These are phyloP conservation scores for Tephrocybe sp. DNA, from an alignment of 768 basidiomycete genomes.

Conservation along the genomic window DNA sequence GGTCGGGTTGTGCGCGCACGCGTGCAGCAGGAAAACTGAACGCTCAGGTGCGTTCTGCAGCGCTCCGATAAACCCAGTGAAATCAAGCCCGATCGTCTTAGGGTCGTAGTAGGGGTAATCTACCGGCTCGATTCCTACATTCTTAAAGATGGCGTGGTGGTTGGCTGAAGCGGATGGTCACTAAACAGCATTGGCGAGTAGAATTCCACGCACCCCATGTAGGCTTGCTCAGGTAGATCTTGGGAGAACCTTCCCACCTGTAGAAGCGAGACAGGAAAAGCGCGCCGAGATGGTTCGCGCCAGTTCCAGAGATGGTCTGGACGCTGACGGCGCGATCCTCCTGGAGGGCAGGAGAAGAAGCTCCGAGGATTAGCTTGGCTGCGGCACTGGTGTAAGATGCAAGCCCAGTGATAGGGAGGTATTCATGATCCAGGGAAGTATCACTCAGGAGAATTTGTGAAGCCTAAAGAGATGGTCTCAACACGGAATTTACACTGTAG, in stretches of 20 bases:
- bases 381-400: slow-evolving; percentile 81
- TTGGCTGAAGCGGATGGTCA: slow-evolving; percentile 56
- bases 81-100: slow-evolving; percentile 85
- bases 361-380: slow-evolving; percentile 78
- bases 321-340: slow-evolving; percentile 76
- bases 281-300: slow-evolving; percentile 91
- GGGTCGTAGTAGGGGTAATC: slow-evolving; percentile 95
- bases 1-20: slow-evolving; percentile 96
- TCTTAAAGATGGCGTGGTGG: slow-evolving; percentile 89
- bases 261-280: slow-evolving; percentile 87
- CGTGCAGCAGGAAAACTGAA: slow-evolving; percentile 89
- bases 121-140: slow-evolving; percentile 84
- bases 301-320: slow-evolving; percentile 95
- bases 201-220: slow-evolving; percentile 82
- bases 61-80: slow-evolving; percentile 59
- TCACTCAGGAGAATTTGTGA: slow-evolving; percentile 69
- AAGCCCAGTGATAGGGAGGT: slow-evolving; percentile 88
- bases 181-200: background rate
- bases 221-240: slow-evolving; percentile 85
- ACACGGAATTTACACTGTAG: background rate
- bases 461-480: slow-evolving; percentile 47
- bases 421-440: slow-evolving; percentile 84
- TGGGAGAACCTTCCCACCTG: slow-evolving; percentile 63
- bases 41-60: slow-evolving; percentile 66
- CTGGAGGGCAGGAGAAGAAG: slow-evolving; percentile 66